Percentiles rank a stretch among this genome's conserved stretches.
Evolutionary conservation across 176 grass and related monocot species (phyloP).

Genomic region (Dactylis glomerata): DNA sequence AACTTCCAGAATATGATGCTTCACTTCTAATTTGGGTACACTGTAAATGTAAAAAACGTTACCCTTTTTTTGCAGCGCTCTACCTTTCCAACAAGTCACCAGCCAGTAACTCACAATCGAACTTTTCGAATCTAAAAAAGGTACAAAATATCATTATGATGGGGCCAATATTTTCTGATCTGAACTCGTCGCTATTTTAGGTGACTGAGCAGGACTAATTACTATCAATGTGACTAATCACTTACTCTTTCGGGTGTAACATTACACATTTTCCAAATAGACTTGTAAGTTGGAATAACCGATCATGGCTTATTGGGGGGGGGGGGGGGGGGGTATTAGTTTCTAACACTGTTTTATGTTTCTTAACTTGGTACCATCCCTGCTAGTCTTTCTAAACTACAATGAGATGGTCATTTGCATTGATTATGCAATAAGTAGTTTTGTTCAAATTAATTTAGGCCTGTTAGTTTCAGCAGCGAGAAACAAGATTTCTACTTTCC

Average conservation of each 20-base stretch:
- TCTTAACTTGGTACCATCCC: neutral
- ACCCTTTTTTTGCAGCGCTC: conserved; percentile 17
- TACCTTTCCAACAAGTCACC: conserved; percentile 18
- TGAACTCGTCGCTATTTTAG: conserved; percentile 12
- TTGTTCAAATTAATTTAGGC: neutral
- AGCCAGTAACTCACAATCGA: conserved; percentile 28
- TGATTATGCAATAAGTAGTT: neutral
- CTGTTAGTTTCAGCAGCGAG: neutral
- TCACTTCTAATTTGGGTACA: neutral
- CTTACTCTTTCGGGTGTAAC: neutral
- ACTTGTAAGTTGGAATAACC: neutral
- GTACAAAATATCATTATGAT: neutral
- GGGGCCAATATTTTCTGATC: neutral
- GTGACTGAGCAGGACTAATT: conserved; percentile 16
- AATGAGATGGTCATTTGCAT: neutral
- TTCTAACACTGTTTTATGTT: conserved; percentile 14
- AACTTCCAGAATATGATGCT: neutral
- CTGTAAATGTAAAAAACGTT: neutral
- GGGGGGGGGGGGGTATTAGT: neutral
- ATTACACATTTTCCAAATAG: neutral
- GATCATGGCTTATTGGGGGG: too few relatives aligned
- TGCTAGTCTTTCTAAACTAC: neutral
- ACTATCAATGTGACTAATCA: neutral
- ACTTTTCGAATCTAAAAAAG: conserved; percentile 50
- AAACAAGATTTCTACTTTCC: neutral